phyloP scores from a whole-genome alignment of 495 filamentous ascomycete genomes.

The Hyphodiscus hymeniophilus region DNA sequence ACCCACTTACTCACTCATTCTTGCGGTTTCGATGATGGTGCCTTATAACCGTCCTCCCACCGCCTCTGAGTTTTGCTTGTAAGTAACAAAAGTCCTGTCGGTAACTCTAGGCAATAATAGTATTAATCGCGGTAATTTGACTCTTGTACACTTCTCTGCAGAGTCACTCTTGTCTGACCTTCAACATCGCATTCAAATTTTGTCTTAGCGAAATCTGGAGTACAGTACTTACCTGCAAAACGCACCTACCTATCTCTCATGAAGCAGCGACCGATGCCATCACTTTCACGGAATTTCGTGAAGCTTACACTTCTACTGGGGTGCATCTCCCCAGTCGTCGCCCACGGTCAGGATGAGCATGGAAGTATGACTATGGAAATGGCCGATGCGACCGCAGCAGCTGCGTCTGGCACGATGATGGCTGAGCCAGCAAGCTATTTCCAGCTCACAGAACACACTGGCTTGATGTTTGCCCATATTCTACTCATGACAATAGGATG shows the following conservation, averaged over 20 bases:
- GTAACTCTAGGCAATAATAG: no score
- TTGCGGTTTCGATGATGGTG: no score
- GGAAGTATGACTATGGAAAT: conserved; percentile 42
- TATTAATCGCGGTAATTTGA: no score
- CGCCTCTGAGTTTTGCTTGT: no score
- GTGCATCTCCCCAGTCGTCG: conserved; percentile 28
- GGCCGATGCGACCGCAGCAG: conserved; percentile 20
- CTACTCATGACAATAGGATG: conserved; percentile 70
- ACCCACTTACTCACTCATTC: no score
- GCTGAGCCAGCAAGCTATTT: conserved; percentile 64
- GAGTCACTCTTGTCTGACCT: no score
- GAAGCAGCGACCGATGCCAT: conserved; percentile 9
- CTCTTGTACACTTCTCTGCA: no score
- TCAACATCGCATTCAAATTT: no score
- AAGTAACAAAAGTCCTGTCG: no score
- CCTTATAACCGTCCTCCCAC: no score
- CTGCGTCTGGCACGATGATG: conserved; percentile 3
- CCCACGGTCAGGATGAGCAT: conserved; percentile 34
- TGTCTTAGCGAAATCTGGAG: no score
- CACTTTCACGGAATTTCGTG: conserved; percentile 1
- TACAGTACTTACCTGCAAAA: not conserved
- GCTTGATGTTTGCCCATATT: conserved; percentile 70
- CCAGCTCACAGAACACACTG: conserved; percentile 53
- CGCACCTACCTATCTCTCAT: not conserved
- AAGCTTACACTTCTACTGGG: conserved; percentile 25